Evolutionary conservation across 2,329 filamentous ascomycete genomes (phyloP).

Genomic region (Aureobasidium pullulans): DNA sequence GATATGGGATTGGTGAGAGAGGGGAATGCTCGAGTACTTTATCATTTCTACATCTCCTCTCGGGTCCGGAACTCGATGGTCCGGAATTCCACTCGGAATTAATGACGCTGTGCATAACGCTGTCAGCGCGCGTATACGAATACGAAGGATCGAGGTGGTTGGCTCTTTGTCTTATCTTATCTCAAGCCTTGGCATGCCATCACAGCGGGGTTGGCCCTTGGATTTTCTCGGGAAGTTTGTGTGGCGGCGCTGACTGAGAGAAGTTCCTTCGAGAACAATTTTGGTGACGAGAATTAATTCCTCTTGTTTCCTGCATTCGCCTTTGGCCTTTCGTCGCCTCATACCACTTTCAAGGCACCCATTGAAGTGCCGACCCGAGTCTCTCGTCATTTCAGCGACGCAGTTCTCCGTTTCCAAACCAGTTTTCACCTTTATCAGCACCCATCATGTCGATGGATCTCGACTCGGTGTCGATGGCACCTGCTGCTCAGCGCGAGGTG

Average conservation of each 20-base stretch:
- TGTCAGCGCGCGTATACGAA: not conserved
- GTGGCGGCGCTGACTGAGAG: slow-evolving; percentile 6
- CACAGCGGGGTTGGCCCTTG: not conserved
- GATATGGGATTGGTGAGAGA: not conserved
- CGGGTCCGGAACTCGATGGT: not conserved
- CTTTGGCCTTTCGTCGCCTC: not conserved
- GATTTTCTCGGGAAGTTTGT: not conserved
- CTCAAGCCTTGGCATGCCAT: not conserved
- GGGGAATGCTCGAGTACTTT: not conserved
- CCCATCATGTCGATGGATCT: slow-evolving; percentile 32
- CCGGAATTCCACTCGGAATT: not conserved
- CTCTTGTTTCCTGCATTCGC: not conserved
- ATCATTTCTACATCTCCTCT: not conserved
- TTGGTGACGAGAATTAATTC: slow-evolving; percentile 10
- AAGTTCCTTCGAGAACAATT: slow-evolving; percentile 13
- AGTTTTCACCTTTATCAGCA: slow-evolving; percentile 9
- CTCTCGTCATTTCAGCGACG: not conserved
- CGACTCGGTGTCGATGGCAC: slow-evolving; percentile 23
- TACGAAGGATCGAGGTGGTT: not conserved
- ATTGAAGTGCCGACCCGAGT: not conserved
- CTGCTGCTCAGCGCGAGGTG: slow-evolving; percentile 7
- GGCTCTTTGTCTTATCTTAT: not conserved
- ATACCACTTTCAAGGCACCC: not conserved
- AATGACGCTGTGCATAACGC: not conserved
- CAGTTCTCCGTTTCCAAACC: not conserved